Evolutionary conservation across 306 rosid genomes (phyloP), one percentile per base, ranked within the genome.

Genomic region (Dalbergia cochinchinensis): DNA sequence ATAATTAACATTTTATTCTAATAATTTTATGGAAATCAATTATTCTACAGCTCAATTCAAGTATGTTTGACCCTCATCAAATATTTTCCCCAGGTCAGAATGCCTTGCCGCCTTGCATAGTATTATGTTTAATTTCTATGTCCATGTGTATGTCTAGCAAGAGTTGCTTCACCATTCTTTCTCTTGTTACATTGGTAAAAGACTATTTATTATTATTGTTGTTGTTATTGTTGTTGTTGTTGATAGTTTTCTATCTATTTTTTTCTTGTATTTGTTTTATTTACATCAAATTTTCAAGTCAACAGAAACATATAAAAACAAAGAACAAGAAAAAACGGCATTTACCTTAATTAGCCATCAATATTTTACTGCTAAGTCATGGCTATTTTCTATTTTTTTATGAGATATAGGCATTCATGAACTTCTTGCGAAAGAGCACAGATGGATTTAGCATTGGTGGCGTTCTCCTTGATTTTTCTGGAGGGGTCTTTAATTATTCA

Each of bases 31-130:
- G 65, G 8, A 11, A 74, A 58, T 73, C 55, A 35, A 73, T 72
- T 7, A 33, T 69, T 19, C 44, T 83, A 87, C 96, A 92, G 98
- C 86, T 72, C 89, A 79, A 92, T 92, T 82, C 98, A 92, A 91
- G 93, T 87, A 31, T 76, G 75, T 35, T 82, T 94, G 96, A 87
- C 96, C 34, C 51, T 86, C 64, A 92, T 91, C 88, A 94, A 92
- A 79, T 94, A 94, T 67, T 81, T 89, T 57, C 98, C 98, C 34
- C 98, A 94, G 98, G 98, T 92, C 58, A 69, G 80, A 74, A 12
- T 79, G 54, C n/a, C 15, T 20, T 20, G 1, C 22, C 1, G 22
- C 22, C 22, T 20, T 20, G 22, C 22, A 20, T 20, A 20, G 0
- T 20, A 20, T 20, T 20, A 20, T 20, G 22, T 1, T 20, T 20